Evolutionary conservation across 768 basidiomycete species (phyloP).

Genomic region (Chalciporus sphaerocephalus): DNA sequence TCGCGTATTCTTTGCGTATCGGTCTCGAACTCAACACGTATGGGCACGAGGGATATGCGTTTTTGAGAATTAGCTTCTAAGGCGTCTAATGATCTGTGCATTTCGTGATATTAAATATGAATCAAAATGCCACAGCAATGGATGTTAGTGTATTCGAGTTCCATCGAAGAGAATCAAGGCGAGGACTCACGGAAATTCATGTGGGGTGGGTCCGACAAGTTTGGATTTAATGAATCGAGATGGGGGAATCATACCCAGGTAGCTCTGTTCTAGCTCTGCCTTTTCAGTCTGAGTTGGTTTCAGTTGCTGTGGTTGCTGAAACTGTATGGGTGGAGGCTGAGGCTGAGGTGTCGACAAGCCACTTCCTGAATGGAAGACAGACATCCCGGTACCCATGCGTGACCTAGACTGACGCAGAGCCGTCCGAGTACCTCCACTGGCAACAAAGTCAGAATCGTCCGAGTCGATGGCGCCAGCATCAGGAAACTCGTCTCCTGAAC

Average conservation of each 20-base stretch:
- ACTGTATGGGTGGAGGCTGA: slow-evolving; percentile 24
- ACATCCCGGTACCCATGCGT: slow-evolving; percentile 45
- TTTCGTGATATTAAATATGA: slow-evolving; percentile 14
- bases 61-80: slow-evolving; percentile 59
- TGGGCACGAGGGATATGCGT: slow-evolving; percentile 68
- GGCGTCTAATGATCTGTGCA: slow-evolving; percentile 55
- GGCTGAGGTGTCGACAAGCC: slow-evolving; percentile 36
- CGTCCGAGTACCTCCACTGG: slow-evolving; percentile 60
- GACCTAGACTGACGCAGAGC: slow-evolving; percentile 45
- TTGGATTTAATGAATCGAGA: slow-evolving; percentile 67
- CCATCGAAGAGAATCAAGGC: slow-evolving; percentile 3
- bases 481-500: slow-evolving; percentile 74
- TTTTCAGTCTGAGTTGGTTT: slow-evolving; percentile 36
- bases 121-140: slow-evolving; percentile 18
- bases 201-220: slow-evolving; percentile 52
- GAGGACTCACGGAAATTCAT: slow-evolving; percentile 69
- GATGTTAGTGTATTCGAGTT: slow-evolving; percentile 8
- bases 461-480: slow-evolving; percentile 80
- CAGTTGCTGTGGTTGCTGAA: slow-evolving; percentile 15
- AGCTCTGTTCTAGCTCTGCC: slow-evolving; percentile 79
- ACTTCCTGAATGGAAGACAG: slow-evolving; percentile 52
- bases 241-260: slow-evolving; percentile 83
- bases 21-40: slow-evolving; percentile 93
- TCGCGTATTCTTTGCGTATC: slow-evolving; percentile 90
- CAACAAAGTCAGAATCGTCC: slow-evolving; percentile 79